These are phyloP conservation scores for Eucalyptus cloeziana DNA, from an alignment of 345 rosid genomes.

Conservation along the genomic window DNA sequence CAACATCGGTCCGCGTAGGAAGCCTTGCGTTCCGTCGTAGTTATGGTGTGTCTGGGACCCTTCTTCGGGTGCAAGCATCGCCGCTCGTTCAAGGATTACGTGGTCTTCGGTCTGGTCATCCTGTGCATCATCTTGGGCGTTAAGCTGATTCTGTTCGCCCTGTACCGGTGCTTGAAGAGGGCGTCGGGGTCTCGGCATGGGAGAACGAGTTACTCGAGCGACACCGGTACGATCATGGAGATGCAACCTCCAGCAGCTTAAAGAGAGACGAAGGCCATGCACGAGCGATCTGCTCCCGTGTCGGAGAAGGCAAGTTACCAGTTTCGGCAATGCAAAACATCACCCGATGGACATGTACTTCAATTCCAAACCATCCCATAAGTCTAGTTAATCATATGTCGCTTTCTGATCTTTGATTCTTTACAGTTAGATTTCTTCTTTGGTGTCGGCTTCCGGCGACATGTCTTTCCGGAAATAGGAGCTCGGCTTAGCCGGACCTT, in stretches of 20 bases:
- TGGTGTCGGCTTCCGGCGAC: neutral
- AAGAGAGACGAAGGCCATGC: neutral
- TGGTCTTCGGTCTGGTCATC: constrained; percentile 16
- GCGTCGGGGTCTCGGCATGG: neutral
- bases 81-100: constrained; percentile 6
- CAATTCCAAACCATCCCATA: neutral
- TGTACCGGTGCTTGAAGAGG: constrained; percentile 2
- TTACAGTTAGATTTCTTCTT: neutral
- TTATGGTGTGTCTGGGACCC: constrained; percentile 26
- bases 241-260: neutral
- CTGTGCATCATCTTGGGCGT: constrained; percentile 12
- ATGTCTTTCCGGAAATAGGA: neutral
- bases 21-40: neutral
- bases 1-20: neutral
- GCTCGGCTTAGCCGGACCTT: neutral
- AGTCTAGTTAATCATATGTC: neutral
- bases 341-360: neutral
- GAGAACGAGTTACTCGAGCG: neutral
- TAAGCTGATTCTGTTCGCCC: neutral
- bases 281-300: neutral
- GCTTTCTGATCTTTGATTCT: neutral
- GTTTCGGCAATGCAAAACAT: neutral
- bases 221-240: neutral
- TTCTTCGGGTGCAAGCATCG: constrained; percentile 16
- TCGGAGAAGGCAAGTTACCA: neutral